Conservation (phyloP, 2,329 filamentous ascomycete species). For the Mollisia scopiformis region DNA sequence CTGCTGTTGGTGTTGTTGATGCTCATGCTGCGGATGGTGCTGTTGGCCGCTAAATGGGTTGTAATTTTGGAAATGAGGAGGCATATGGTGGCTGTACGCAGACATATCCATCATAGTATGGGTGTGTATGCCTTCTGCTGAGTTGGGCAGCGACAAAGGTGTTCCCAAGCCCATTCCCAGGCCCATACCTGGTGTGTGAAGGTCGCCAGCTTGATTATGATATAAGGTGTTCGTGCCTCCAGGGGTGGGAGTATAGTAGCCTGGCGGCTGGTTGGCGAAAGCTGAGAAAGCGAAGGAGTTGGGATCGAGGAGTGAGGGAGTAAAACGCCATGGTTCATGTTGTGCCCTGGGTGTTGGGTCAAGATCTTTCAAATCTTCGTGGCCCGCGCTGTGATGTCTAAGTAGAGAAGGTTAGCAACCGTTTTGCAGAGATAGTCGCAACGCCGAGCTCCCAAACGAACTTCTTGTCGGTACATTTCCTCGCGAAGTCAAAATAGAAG, state of each 20-base stretch:
- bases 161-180: conserved; percentile 61
- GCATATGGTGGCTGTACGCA: conserved; percentile 59
- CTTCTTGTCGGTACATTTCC: neutral
- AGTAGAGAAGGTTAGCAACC: neutral
- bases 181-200: conserved; percentile 84
- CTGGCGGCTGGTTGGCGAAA: conserved; percentile 78
- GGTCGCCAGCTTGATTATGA: conserved; percentile 80
- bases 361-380: conserved; percentile 64
- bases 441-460: neutral
- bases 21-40: conserved; percentile 40
- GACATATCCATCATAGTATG: conserved; percentile 65
- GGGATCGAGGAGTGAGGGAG: conserved; percentile 85
- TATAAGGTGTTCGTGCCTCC: conserved; percentile 80
- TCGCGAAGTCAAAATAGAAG: neutral
- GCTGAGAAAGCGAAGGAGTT: conserved; percentile 79
- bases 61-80: conserved; percentile 65
- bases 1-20: conserved; percentile 51
- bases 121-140: conserved; percentile 65
- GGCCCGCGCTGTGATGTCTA: conserved; percentile 34
- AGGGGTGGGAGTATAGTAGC: conserved; percentile 87
- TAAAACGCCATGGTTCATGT: conserved; percentile 84
- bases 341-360: conserved; percentile 82
- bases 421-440: neutral
- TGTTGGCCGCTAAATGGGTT: conserved; percentile 72
- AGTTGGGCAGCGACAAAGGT: conserved; percentile 77